A percentile compares a stretch with the other conserved stretches of the same genome.
These are phyloP conservation scores for Lachnellula arida DNA, from an alignment of 2,329 filamentous ascomycete species.

Conservation along the genomic window DNA sequence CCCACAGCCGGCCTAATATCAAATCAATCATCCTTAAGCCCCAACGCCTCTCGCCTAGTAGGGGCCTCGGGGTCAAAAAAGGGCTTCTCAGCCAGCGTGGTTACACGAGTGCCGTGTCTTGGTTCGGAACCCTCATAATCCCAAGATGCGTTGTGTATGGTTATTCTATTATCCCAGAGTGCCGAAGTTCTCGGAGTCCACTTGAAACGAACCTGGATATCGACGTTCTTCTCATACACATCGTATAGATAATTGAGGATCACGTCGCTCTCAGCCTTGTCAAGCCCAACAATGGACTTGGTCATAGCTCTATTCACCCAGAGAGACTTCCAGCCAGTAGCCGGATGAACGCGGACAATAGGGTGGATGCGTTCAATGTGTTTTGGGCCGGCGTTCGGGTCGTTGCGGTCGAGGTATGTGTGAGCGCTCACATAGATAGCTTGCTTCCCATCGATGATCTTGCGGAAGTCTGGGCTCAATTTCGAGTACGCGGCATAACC, in stretches of 20 bases:
- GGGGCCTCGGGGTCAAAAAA: constrained; percentile 61
- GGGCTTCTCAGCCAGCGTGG: constrained; percentile 65
- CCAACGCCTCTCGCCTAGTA: constrained; percentile 61
- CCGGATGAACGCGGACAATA: constrained; percentile 65
- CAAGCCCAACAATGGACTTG: constrained; percentile 61
- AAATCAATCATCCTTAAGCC: constrained; percentile 48
- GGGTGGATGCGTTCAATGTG: constrained; percentile 64
- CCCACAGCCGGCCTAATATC: background rate
- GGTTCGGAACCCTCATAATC: constrained; percentile 65
- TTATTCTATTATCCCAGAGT: constrained; percentile 69
- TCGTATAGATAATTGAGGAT: constrained; percentile 63
- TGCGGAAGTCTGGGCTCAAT: constrained; percentile 63
- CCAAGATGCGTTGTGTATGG: constrained; percentile 71
- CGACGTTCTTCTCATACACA: constrained; percentile 62
- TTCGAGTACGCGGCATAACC: constrained; percentile 71
- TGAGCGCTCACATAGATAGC: constrained; percentile 65
- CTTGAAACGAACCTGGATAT: constrained; percentile 67
- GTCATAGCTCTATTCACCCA: constrained; percentile 71
- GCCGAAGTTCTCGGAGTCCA: constrained; percentile 65
- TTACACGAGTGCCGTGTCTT: constrained; percentile 68
- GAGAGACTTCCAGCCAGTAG: constrained; percentile 69
- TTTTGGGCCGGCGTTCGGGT: constrained; percentile 58
- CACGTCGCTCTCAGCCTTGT: constrained; percentile 63
- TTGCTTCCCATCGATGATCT: constrained; percentile 61
- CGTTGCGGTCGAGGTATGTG: constrained; percentile 59